Evolutionary conservation across 1,139 yeast genomes (phyloP).

Genomic region (Suzukiozyma palmioleophila): DNA sequence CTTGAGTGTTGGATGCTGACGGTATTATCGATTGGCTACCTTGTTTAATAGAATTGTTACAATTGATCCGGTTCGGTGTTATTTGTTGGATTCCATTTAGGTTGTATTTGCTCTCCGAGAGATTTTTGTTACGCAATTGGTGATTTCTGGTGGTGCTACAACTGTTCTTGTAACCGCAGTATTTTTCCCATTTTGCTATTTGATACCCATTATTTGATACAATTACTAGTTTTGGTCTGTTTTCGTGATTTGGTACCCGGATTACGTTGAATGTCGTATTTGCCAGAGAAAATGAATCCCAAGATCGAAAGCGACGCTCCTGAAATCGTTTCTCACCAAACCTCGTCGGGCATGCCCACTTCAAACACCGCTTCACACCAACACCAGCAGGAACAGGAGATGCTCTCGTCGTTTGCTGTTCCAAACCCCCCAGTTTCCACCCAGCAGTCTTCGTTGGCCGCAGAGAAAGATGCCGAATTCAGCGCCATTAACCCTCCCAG

Average conservation of each 20-base stretch:
- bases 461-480: constrained; percentile 11
- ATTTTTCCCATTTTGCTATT: not conserved
- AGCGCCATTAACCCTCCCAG: constrained; percentile 35
- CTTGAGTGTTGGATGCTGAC: too few species aligned
- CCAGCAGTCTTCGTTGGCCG: constrained; percentile 28
- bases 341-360: constrained; percentile 11
- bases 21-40: too few species aligned
- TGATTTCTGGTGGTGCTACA: too few species aligned
- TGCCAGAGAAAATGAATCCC: constrained; percentile 1
- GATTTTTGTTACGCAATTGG: too few species aligned
- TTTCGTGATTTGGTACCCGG: not conserved
- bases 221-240: not conserved
- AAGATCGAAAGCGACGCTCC: not conserved
- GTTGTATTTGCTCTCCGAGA: too few species aligned
- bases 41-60: not conserved
- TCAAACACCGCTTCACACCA: constrained; percentile 41
- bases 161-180: not conserved
- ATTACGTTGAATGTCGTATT: not conserved
- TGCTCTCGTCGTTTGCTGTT: constrained; percentile 35
- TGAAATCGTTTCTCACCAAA: not conserved
- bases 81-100: too few species aligned
- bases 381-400: constrained; percentile 44
- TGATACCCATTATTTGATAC: not conserved
- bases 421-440: constrained; percentile 44
- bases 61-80: not conserved